phyloP scores from a whole-genome alignment of 495 filamentous ascomycete species.

The Pyronema domesticum region DNA sequence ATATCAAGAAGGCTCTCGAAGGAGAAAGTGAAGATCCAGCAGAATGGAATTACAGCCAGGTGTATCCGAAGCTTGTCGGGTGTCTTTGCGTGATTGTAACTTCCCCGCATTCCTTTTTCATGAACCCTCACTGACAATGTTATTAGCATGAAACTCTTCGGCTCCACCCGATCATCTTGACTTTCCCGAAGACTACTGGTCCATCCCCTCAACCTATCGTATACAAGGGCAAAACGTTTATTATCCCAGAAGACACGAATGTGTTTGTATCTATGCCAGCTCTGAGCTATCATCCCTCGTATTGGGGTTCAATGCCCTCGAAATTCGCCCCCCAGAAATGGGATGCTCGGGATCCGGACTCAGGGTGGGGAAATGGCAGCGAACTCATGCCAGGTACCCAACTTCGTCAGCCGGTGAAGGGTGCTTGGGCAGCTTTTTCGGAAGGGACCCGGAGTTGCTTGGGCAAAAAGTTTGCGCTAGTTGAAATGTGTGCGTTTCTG shows the following conservation, averaged over 20 bases:
- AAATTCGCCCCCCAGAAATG: slow-evolving; percentile 24
- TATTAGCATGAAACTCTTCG: slow-evolving; percentile 30
- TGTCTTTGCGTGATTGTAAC: slow-evolving; percentile 28
- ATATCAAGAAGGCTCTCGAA: slow-evolving; percentile 30
- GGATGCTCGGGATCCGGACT: slow-evolving; percentile 6
- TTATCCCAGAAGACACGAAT: slow-evolving; percentile 26
- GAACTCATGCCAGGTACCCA: slow-evolving; percentile 8
- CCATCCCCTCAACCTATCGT: slow-evolving; percentile 12
- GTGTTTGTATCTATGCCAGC: slow-evolving; percentile 26
- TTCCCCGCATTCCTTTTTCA: slow-evolving; percentile 1
- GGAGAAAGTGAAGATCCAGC: slow-evolving; percentile 15
- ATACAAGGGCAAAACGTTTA: slow-evolving; percentile 16
- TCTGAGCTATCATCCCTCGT: slow-evolving; percentile 29
- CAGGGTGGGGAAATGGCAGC: slow-evolving; percentile 5
- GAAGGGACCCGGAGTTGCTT: slow-evolving; percentile 22
- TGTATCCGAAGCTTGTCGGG: slow-evolving; percentile 27
- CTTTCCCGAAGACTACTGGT: slow-evolving; percentile 27
- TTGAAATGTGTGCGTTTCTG: slow-evolving; percentile 19
- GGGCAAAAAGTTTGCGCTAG: slow-evolving; percentile 24
- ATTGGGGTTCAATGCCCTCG: slow-evolving; percentile 29
- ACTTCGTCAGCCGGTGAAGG: slow-evolving; percentile 24
- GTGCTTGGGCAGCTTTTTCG: slow-evolving; percentile 19
- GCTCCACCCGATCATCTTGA: slow-evolving; percentile 27
- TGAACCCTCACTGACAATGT: background rate
- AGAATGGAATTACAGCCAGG: slow-evolving; percentile 27